Base-by-base conservation (phyloP, 2,329 filamentous ascomycete genomes). In the Phaeosphaeria sp. region DNA sequence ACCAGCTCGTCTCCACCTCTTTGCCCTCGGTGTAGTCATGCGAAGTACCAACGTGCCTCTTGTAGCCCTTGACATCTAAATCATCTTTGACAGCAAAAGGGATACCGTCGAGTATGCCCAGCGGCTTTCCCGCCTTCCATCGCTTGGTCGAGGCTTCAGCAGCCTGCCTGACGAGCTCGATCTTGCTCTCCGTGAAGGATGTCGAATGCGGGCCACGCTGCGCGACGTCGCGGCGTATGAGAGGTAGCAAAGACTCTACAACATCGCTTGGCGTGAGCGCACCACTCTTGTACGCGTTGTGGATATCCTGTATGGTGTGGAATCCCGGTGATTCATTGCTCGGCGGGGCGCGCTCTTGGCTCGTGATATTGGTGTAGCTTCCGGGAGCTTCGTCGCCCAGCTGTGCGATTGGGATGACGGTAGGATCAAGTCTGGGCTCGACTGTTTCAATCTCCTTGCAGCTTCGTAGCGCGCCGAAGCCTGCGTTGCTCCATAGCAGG, bases 71-170 rank as follows among this genome's bases (percentile, higher is more conserved):
- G 30, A 93, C 80, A 62, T 89, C 83, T 17, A 89, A 83, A 69
- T 96, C 92, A 71, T 96, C 92, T 78, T 97, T 96, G 67, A 95
- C 86, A 0, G 89, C 90, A 49, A 96, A 85, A 0, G 92, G 93
- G 1, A 96, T 87, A 13, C 93, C 93, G 68, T 97, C 93, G 7
- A 96, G 80, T 5, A 91, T 79, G 13, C 91, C 84, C 17, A 92
- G 75, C 0, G 88, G 83, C 60, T 83, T 83, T 0, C 91, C 90
- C 17, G 83, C 80, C 56, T 86, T 86, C 76, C 90, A 96, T 46
- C 93, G 83, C 71, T 86, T 81, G 0, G 92, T 90, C 1, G 92
- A 95, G 7, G 85, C 90, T 65, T 83, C 83, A 0, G 93, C 92
- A 0, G 91, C 89, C 36, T 84, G 83, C 4, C 88, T 81, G 1